phyloP scores from a whole-genome alignment of 768 basidiomycete species.

The Brasilioporus rufonigricans region DNA sequence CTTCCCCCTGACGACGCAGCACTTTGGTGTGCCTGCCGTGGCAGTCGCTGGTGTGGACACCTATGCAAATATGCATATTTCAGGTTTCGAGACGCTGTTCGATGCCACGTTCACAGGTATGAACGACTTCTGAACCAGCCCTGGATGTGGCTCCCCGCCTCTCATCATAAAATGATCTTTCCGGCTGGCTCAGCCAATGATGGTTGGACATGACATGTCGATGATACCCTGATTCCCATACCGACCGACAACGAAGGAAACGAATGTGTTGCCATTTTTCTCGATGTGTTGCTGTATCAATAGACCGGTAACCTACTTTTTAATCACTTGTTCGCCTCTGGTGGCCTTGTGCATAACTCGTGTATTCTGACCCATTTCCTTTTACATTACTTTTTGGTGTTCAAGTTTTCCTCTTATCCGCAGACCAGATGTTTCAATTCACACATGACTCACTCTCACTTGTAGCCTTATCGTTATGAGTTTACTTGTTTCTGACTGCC shows the following conservation, averaged over 20 bases:
- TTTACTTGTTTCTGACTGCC: background rate
- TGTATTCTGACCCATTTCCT: background rate
- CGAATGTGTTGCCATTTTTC: background rate
- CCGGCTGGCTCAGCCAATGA: background rate
- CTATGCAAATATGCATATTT: background rate
- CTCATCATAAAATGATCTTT: background rate
- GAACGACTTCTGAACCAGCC: conserved; percentile 9
- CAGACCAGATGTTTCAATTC: too few relatives aligned
- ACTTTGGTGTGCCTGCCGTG: background rate
- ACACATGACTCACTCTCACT: background rate
- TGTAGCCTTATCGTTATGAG: background rate
- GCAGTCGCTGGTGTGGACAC: conserved; percentile 8
- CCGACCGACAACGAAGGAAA: background rate
- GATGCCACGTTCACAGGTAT: conserved; percentile 9
- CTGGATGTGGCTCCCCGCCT: too few relatives aligned
- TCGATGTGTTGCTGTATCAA: background rate
- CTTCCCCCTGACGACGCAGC: background rate
- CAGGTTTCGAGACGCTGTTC: conserved; percentile 18
- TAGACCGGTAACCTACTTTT: background rate
- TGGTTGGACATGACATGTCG: background rate
- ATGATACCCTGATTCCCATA: background rate
- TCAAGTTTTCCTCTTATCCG: background rate
- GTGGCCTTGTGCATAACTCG: background rate
- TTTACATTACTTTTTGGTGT: background rate
- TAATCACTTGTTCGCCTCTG: background rate